Conservation (phyloP, 352 stramenopile species). For the Aphanomyces stellatus region DNA sequence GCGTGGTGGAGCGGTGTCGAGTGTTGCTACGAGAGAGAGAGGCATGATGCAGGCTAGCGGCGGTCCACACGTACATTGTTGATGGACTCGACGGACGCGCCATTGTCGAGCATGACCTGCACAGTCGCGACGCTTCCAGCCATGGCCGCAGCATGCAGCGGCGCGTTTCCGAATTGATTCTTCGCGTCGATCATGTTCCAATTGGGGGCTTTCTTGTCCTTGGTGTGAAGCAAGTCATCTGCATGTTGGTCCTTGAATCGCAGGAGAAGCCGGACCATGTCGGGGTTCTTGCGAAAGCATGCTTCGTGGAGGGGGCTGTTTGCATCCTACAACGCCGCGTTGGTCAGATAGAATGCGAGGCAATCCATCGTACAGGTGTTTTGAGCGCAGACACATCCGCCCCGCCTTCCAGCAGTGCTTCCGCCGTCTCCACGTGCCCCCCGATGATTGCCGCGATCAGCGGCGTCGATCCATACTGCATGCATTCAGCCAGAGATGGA, state of each 20-base stretch:
- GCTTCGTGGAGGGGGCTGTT: conserved; percentile 72
- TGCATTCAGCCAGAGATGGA: not conserved
- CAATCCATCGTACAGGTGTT: conserved; percentile 38
- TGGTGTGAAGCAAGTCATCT: conserved; percentile 41
- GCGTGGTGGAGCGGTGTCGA: conserved; percentile 65
- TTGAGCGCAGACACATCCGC: conserved; percentile 56
- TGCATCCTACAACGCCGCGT: conserved; percentile 35
- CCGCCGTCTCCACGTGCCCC: conserved; percentile 41
- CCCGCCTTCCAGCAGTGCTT: conserved; percentile 45
- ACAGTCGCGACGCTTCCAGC: conserved; percentile 44
- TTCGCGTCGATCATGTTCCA: conserved; percentile 18
- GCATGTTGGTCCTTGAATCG: conserved; percentile 39
- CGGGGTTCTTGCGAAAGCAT: conserved; percentile 38
- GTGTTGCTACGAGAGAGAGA: conserved; percentile 37
- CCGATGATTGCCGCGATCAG: conserved; percentile 60
- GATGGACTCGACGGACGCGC: conserved; percentile 31
- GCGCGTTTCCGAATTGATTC: conserved; percentile 66
- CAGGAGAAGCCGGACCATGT: conserved; percentile 45
- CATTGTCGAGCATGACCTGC: conserved; percentile 37
- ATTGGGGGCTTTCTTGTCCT: conserved; percentile 44
- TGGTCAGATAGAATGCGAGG: not conserved
- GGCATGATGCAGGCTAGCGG: not conserved
- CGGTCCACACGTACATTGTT: conserved; percentile 40
- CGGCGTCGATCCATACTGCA: conserved; percentile 60
- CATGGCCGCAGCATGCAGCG: conserved; percentile 60